Evolutionary conservation across 2,329 filamentous ascomycete species (phyloP), one percentile per base, ranked within the genome.

Genomic region (Paraphaeosphaeria minitans): DNA sequence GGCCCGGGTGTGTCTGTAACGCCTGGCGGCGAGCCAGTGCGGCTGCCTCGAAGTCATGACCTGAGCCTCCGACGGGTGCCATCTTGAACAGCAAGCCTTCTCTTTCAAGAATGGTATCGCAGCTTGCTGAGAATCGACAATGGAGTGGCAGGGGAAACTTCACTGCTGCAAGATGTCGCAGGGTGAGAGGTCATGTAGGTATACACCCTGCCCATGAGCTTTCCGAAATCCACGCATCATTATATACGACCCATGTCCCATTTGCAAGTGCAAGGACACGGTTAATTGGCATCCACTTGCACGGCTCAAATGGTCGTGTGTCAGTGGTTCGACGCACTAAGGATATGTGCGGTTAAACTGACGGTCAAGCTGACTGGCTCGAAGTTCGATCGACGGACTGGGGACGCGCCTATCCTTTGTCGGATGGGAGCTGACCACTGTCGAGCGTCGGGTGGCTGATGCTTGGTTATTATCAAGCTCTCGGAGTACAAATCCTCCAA

Each of bases 1-100:
- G 78, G 22, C 83, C 83, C 65, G 79, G 74, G 3, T 61, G 57
- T 16, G 77, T 77, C 19, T 73, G 66, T 24, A 81, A 72, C 29
- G 72, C 75, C 62, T 78, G 71, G 37, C 78, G 76, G 59, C 78
- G 77, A 55, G 75, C 67, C 61, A 79, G 58, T 58, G 79, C 78
- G 31, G 77, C 77, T 45, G 72, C 73, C 64, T 79, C 76, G 63
- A 79, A 78, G 46, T 71, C 66, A 21, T 68, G 65, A 35, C 64
- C 66, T 53, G 66, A 65, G 53, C 74, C 76, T 61, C 69, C 70
- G 49, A 75, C 67, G 24, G 76, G 75, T 61, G 77, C 77, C 77
- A 79, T 79, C 16, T 29, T 62, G 58, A 57, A 49, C 24, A 56
- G 53, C 31, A 57, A 48, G 57, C 45, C 52, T 42, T 42, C 14